Evolutionary conservation across 2,329 filamentous ascomycete genomes (phyloP).

Genomic region (Dryadomyces quercus-mongolicae): DNA sequence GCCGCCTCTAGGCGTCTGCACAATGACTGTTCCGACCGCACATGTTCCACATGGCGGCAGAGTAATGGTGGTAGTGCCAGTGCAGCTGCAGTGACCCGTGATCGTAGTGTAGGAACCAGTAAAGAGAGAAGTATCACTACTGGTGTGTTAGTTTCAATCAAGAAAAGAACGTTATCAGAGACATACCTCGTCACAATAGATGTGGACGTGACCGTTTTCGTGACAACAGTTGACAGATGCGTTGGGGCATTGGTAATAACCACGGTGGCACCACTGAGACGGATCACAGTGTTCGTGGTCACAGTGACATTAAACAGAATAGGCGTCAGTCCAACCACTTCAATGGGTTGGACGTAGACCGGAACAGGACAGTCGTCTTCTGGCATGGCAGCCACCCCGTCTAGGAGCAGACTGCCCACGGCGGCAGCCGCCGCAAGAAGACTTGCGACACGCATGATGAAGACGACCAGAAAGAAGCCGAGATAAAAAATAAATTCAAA

Average conservation of each 20-base stretch:
- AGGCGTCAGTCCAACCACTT: conserved; percentile 7
- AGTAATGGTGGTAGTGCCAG: background rate
- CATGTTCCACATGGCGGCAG: background rate
- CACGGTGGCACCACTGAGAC: conserved; percentile 8
- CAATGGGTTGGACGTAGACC: conserved; percentile 10
- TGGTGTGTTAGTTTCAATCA: too few species aligned
- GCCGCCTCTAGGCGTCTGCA: background rate
- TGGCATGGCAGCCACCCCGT: conserved; percentile 2
- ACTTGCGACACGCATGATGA: background rate
- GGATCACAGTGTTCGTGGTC: conserved; percentile 7
- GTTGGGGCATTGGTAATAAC: conserved; percentile 10
- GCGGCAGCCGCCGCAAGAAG: conserved; percentile 1
- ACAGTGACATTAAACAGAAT: conserved; percentile 6
- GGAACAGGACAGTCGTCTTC: conserved; percentile 7
- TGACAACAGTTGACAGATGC: conserved; percentile 6
- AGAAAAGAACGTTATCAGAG: too few species aligned
- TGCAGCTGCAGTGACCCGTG: background rate
- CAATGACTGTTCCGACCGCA: background rate
- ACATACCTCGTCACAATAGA: too few species aligned
- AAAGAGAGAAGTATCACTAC: too few species aligned
- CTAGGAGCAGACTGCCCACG: conserved; percentile 3
- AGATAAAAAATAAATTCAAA: background rate
- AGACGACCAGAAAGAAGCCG: too few species aligned
- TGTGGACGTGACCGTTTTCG: conserved; percentile 7
- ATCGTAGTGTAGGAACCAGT: background rate